These are phyloP conservation scores for Candida pseudofarinosa DNA, from an alignment of 805 yeast species.

Conservation along the genomic window DNA sequence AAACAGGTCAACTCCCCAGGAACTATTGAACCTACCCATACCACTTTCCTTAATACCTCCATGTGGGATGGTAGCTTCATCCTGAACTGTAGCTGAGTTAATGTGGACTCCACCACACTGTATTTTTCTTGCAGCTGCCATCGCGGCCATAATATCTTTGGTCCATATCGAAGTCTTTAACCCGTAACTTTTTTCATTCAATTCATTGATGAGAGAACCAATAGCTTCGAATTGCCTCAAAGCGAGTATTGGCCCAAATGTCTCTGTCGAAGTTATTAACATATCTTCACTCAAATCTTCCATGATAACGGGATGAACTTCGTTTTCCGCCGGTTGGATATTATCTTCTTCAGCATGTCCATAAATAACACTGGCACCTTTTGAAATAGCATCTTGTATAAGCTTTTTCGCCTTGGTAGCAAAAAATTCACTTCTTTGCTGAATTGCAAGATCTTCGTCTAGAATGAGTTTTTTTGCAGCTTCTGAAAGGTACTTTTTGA, in stretches of 20 bases:
- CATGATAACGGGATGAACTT: conserved; percentile 27
- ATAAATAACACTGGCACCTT: conserved; percentile 32
- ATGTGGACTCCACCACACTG: conserved; percentile 41
- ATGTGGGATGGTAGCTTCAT: conserved; percentile 38
- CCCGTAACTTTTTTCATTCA: conserved; percentile 32
- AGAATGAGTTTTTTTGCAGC: conserved; percentile 11
- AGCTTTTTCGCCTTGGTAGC: conserved; percentile 18
- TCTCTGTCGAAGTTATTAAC: conserved; percentile 28
- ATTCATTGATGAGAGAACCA: conserved; percentile 12
- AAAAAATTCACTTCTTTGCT: conserved; percentile 26
- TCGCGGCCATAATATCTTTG: conserved; percentile 27
- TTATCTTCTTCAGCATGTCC: conserved; percentile 11
- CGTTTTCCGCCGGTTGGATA: too few species aligned
- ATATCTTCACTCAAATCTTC: conserved; percentile 24
- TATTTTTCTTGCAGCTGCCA: conserved; percentile 27
- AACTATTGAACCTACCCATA: conserved; percentile 33
- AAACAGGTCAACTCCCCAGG: conserved; percentile 45
- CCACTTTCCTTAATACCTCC: conserved; percentile 43
- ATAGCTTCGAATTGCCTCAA: conserved; percentile 21
- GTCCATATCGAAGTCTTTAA: conserved; percentile 44
- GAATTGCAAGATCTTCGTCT: conserved; percentile 17
- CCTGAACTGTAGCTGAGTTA: conserved; percentile 28
- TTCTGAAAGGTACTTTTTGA: conserved; percentile 13
- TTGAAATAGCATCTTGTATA: conserved; percentile 32
- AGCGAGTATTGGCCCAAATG: conserved; percentile 42